Evolutionary conservation across 495 filamentous ascomycete genomes (phyloP), one percentile per base, ranked within the genome.

Genomic region (Symbiotaphrina buchneri): DNA sequence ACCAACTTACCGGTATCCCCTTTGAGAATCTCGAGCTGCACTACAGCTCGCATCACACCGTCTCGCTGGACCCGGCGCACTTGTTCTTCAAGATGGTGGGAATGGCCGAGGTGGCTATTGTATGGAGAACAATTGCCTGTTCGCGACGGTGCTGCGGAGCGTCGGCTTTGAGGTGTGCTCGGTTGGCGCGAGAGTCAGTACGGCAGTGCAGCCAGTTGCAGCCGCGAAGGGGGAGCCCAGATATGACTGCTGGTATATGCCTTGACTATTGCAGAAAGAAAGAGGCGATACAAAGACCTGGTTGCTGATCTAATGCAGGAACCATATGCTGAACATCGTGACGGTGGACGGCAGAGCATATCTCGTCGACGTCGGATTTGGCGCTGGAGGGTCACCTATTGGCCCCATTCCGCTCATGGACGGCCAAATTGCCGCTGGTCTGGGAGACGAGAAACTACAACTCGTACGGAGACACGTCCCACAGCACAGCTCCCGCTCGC

Each of bases 301-400:
- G n/a, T n/a, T n/a, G n/a, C n/a, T n/a, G n/a, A n/a, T n/a, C n/a
- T n/a, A n/a, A n/a, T n/a, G n/a, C n/a, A n/a, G n/a, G 30, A 33
- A 21, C 13, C 78, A 85, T 45, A 73, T 78, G 47, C 58, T 75
- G 19, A 78, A 71, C 45, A 60, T 85, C 21, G 61, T 81, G 21
- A 58, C 52, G 6, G 53, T 83, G 13, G 41, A 43, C 6, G 47
- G 44, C 8, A 16, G 40, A 6, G 54, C 54, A 35, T 79, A 65
- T 33, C 54, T 67, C 26, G 53, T 82, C 2, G 78, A 90, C 37
- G 71, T 79, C 10, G 75, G 63, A 0, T 83, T 83, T 33, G 80
- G 78, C 4, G 53, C 56, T 11, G 60, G 69, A 40, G 71, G 69
- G 3, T n/a, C n/a, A n/a, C 58, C 63, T 0, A 65, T 59, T 10